Conservation (phyloP, 345 rosid genomes). For the Hibiscus mutabilis region DNA sequence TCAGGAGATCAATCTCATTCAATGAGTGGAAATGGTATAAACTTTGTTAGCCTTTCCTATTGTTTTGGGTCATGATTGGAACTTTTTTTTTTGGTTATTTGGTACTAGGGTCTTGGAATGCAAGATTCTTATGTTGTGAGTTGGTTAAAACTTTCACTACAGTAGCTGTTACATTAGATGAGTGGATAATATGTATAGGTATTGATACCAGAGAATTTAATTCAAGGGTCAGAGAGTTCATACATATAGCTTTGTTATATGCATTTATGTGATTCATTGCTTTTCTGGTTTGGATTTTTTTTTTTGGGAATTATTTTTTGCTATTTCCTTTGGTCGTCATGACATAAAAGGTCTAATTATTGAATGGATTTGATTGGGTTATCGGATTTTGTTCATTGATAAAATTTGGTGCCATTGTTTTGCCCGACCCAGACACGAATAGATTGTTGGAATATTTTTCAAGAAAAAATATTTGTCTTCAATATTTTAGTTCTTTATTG, state of each 20-base stretch:
- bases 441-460: not conserved
- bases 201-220: not conserved
- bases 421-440: no score
- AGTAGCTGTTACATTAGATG: not conserved
- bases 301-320: not conserved
- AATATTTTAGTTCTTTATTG: not conserved
- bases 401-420: not conserved
- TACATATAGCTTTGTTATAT: not conserved
- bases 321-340: not conserved
- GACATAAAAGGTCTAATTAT: not conserved
- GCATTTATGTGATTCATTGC: not conserved
- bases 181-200: not conserved
- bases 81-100: not conserved
- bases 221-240: not conserved
- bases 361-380: no score
- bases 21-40: slow-evolving; percentile 82
- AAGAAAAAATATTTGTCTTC: not conserved
- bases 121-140: not conserved
- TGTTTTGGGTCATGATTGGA: not conserved
- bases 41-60: not conserved
- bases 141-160: not conserved
- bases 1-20: slow-evolving; percentile 87
- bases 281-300: not conserved
- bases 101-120: not conserved
- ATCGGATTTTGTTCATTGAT: not conserved